Evolutionary conservation across 148 eudicot genomes (phyloP).

Genomic region (Vaccinium vitisidaea): DNA sequence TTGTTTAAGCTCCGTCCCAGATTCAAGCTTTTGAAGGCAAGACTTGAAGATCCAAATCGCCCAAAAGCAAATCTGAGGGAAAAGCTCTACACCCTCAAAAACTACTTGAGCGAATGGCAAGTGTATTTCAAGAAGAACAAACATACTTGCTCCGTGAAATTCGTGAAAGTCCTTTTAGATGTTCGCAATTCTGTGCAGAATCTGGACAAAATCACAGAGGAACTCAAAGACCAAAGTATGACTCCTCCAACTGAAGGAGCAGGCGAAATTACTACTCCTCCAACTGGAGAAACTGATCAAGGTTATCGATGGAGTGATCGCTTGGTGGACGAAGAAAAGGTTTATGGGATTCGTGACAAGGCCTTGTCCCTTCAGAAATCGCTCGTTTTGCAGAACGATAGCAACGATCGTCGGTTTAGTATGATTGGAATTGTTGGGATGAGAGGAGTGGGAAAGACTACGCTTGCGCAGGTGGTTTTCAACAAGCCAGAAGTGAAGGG

Average conservation of each 20-base stretch:
- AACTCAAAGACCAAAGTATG: too few relatives aligned
- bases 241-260: background rate
- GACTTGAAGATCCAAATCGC: background rate
- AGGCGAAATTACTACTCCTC: too few relatives aligned
- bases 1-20: background rate
- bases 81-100: conserved; percentile 22
- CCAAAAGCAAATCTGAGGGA: background rate
- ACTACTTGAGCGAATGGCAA: conserved; percentile 23
- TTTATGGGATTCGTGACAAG: background rate
- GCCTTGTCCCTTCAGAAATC: background rate
- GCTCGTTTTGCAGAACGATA: background rate
- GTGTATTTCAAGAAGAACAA: background rate
- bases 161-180: too few relatives aligned
- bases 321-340: background rate
- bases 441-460: conserved; percentile 35
- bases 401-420: background rate
- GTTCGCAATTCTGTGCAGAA: background rate
- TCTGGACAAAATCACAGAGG: background rate
- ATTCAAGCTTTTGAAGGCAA: background rate
- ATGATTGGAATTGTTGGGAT: conserved; percentile 29
- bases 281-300: background rate
- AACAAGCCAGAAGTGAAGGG: conserved; percentile 8
- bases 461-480: conserved; percentile 31
- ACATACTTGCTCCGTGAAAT: background rate
- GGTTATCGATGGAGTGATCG: background rate